A percentile compares a stretch with the other conserved stretches of the same genome.
Evolutionary conservation across 208 protist genomes (phyloP).

Genomic region (Crithidia expoeki): DNA sequence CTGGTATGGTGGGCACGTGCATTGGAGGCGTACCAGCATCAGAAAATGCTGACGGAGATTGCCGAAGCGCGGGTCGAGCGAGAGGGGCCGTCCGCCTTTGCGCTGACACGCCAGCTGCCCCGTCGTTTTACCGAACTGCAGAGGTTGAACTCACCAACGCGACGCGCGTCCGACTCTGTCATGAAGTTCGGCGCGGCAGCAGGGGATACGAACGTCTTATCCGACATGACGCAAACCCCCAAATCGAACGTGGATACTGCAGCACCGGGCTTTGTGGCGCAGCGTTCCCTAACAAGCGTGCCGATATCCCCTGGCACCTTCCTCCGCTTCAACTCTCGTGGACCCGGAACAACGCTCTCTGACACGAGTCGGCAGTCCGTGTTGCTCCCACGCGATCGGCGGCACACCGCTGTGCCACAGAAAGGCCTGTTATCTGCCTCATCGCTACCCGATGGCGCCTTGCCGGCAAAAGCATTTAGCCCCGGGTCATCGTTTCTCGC

Average conservation of each 20-base stretch:
- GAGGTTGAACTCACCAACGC: background rate
- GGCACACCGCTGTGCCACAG: constrained; percentile 23
- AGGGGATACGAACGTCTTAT: background rate
- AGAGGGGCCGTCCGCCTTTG: constrained; percentile 10
- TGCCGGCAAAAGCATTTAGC: background rate
- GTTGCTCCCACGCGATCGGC: constrained; percentile 16
- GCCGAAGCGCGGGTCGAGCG: constrained; percentile 31
- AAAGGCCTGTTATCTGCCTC: constrained; percentile 1
- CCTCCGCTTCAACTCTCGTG: background rate
- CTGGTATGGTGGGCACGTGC: constrained; percentile 39
- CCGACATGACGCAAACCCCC: background rate
- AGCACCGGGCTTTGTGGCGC: background rate
- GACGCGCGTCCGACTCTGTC: background rate
- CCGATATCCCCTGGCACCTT: background rate
- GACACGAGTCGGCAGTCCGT: constrained; percentile 7
- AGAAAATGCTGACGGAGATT: constrained; percentile 38
- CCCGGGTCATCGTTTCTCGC: constrained; percentile 11
- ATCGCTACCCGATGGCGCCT: background rate
- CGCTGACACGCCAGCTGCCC: constrained; percentile 23
- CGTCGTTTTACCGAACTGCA: constrained; percentile 7
- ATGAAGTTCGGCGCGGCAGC: background rate
- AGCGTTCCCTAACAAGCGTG: background rate
- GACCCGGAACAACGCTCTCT: background rate
- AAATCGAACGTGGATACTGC: background rate
- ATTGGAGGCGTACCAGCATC: constrained; percentile 43